Base-by-base conservation (phyloP, 176 grass and related monocot genomes). In the Carex myosuroides region DNA sequence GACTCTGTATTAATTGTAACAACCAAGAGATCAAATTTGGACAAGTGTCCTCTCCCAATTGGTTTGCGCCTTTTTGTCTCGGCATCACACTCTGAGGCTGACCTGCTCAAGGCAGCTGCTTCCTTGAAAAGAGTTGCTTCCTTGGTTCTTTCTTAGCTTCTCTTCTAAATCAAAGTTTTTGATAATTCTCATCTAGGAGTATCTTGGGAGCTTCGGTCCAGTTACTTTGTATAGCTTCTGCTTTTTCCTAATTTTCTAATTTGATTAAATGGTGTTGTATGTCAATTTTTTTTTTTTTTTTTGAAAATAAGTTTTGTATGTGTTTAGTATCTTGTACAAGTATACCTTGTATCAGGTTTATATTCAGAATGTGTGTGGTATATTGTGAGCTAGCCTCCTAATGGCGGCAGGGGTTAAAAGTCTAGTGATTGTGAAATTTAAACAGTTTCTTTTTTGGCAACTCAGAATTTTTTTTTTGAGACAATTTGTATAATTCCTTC, bases 21-120 rank as follows among this genome's bases (percentile, higher is more conserved):
- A 21, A 93, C 91, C 1, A 94, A 98, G 86, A 91, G 85, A 72
- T 94, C 95, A 85, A 57, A 33, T 87, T 14, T 98, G 82, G 92
- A 98, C 81, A 93, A 86, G 76, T 94, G 95, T 87, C 93, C 85
- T 54, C 92, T 98, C 59, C 92, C 92, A 0, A 1, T 90, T 75
- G 95, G 95, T 77, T 90, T 98, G 32, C 86, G 95, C 18, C 42
- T 98, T 29, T 94, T 94, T n/a, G 84, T 94, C 50, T 98, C 95
- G 70, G 92, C 88, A 1, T 84, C 87, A 5, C 95, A 94, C 68
- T 87, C 89, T 11, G 84, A 94, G 79, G 87, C 84, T 14, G 95
- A 94, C 70, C 83, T 94, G 77, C 82, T 85, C n/a, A 89, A 72
- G 81, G 79, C 74, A 57, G 89, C 86, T 32, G 81, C 87, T 46